A percentile compares a stretch with the other conserved stretches of the same genome.
These are phyloP conservation scores for Boletus tylopilopsis DNA, from an alignment of 768 basidiomycete genomes.

Conservation along the genomic window DNA sequence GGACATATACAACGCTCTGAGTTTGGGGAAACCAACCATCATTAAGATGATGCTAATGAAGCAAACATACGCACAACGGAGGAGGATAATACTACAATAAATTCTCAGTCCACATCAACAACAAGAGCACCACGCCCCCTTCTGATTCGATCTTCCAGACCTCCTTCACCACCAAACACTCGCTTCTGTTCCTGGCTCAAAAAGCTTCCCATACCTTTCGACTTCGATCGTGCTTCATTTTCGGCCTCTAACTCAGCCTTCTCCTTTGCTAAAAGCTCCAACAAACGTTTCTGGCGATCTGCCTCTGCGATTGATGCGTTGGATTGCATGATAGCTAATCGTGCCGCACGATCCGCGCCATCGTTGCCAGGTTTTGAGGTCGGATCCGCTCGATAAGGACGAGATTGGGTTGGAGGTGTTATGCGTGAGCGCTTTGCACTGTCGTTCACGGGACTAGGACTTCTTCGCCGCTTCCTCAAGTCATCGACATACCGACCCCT, in stretches of 20 bases:
- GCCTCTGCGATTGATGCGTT: constrained; percentile 64
- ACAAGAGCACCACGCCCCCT: constrained; percentile 72
- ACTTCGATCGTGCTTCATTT: constrained; percentile 60
- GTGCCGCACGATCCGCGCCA: constrained; percentile 65
- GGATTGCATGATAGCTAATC: constrained; percentile 86
- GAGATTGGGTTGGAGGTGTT: constrained; percentile 32
- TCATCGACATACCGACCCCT: constrained; percentile 25
- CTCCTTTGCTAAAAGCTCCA: constrained; percentile 68
- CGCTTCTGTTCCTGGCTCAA: constrained; percentile 80
- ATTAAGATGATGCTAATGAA: constrained; percentile 1
- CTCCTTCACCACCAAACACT: constrained; percentile 75
- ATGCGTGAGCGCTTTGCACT: constrained; percentile 50
- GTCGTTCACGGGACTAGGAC: constrained; percentile 31
- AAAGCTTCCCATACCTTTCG: constrained; percentile 78
- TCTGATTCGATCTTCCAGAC: constrained; percentile 73
- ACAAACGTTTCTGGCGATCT: constrained; percentile 71
- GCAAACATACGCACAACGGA: constrained; percentile 7
- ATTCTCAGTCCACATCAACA: constrained; percentile 41
- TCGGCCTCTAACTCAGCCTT: constrained; percentile 74
- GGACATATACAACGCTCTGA: too few species aligned
- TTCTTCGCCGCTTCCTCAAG: constrained; percentile 37
- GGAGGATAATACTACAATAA: constrained; percentile 1
- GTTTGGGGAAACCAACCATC: background rate
- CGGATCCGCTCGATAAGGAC: constrained; percentile 12
- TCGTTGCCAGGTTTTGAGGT: constrained; percentile 17